Evolutionary conservation across 371 early-diverging fungal genomes (phyloP), one percentile per base, ranked within the genome.

Genomic region (Mucor piriformis): DNA sequence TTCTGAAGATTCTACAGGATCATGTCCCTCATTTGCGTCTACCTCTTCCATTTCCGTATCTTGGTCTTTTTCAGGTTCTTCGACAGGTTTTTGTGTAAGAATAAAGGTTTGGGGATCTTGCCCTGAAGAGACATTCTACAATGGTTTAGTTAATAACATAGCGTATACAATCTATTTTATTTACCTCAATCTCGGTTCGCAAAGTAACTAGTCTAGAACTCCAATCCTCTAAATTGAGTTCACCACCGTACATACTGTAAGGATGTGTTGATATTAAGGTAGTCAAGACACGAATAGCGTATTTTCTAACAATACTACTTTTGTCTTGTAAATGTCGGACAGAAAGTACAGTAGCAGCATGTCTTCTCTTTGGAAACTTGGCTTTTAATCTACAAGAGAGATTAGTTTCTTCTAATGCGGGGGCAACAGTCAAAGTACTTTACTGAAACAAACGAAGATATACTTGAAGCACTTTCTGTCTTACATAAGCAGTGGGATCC

Each of bases 321-420:
- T 96, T 97, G 72, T 98, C 99, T 49, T 90, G 86, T 20, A 97
- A 77, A 35, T 95, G 85, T 13, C 91, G 88, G 32, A 90, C 79
- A 6, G 87, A 83, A 12, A 94, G 69, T 7, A 81, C 72, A 2
- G 92, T 71, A 15, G 96, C 75, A 8, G 79, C 77, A 38, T 87
- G 86, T n/a, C 96, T 82, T 47, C 89, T 83, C 62, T 88, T 91
- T n/a, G 92, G 92, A 59, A 92, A 92, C 49, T 91, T 90, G 32
- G 82, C 74, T 16, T 79, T 83, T 12, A 84, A 55, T 2, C 77
- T 77, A 57, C 3, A 3, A 34, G n/a, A n/a, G n/a, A n/a, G n/a
- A n/a, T n/a, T n/a, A n/a, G n/a, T n/a, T n/a, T n/a, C n/a, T n/a
- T n/a, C n/a, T n/a, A n/a, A n/a, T n/a, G n/a, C n/a, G n/a, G n/a